phyloP scores from a whole-genome alignment of 129 eudicot species.

The Helianthus tuberosus region DNA sequence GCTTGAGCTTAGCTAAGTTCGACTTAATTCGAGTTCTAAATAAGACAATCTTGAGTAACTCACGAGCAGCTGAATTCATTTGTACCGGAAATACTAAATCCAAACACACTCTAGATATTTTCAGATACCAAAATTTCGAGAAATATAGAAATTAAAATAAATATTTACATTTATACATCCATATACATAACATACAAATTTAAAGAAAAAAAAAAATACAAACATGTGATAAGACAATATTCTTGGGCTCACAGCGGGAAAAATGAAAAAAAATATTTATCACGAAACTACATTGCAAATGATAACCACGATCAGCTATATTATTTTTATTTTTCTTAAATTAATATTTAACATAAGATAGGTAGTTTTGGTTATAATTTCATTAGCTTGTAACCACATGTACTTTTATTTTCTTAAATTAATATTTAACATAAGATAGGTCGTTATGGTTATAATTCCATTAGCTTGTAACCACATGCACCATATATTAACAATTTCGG shows the following conservation, averaged over 20 bases:
- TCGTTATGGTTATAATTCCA: neutral
- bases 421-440: neutral
- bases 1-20: too few species aligned
- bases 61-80: too few species aligned
- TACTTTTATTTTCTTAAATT: neutral
- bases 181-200: neutral
- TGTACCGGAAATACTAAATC: too few species aligned
- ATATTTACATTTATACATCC: neutral
- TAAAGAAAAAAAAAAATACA: neutral
- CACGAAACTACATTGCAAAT: neutral
- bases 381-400: conserved; percentile 3
- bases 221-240: neutral
- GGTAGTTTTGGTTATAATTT: neutral
- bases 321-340: neutral
- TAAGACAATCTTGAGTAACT: too few species aligned
- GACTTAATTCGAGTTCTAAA: too few species aligned
- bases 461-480: conserved; percentile 2
- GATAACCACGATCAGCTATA: neutral
- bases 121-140: too few species aligned
- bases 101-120: too few species aligned
- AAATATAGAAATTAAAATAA: too few species aligned
- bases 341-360: neutral
- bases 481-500: neutral
- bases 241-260: neutral
- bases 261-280: neutral